Evolutionary conservation across 768 basidiomycete genomes (phyloP).

Genomic region (Rhizopogon salebrosus): DNA sequence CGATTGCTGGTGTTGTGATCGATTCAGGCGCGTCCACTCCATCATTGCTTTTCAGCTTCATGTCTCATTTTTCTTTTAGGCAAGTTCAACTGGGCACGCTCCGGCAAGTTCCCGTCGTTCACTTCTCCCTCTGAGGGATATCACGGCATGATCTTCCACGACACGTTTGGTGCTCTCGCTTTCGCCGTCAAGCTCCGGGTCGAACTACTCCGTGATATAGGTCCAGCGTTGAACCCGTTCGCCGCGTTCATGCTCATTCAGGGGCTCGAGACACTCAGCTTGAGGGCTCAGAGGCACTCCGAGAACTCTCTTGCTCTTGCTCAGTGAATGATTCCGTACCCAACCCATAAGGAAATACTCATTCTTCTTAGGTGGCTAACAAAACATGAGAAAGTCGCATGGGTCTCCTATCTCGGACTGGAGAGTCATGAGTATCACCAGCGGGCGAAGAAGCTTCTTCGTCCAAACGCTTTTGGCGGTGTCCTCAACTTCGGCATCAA

Average conservation of each 20-base stretch:
- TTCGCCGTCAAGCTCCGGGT: constrained; percentile 49
- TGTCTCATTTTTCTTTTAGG: constrained; percentile 30
- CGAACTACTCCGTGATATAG: constrained; percentile 49
- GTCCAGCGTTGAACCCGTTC: constrained; percentile 50
- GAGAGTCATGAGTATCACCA: constrained; percentile 53
- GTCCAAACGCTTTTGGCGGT: constrained; percentile 56
- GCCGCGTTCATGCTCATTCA: constrained; percentile 54
- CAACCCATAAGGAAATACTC: background rate
- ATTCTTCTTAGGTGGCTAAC: constrained; percentile 41
- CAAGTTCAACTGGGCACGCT: constrained; percentile 51
- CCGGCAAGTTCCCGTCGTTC: constrained; percentile 53
- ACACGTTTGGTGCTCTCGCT: constrained; percentile 46
- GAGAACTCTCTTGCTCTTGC: constrained; percentile 54
- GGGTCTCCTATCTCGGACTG: constrained; percentile 79
- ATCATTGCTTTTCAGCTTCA: background rate
- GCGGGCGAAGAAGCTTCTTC: constrained; percentile 51
- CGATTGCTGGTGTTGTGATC: constrained; percentile 58
- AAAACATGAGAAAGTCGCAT: constrained; percentile 59
- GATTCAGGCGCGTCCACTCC: constrained; percentile 41
- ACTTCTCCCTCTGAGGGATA: constrained; percentile 53
- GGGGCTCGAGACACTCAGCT: constrained; percentile 58
- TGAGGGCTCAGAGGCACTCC: constrained; percentile 54
- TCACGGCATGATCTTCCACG: constrained; percentile 45
- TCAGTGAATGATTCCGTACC: constrained; percentile 14
- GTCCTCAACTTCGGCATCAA: constrained; percentile 76